phyloP scores from a whole-genome alignment of 768 basidiomycete genomes.

The Tricholoma bakamatsutake region DNA sequence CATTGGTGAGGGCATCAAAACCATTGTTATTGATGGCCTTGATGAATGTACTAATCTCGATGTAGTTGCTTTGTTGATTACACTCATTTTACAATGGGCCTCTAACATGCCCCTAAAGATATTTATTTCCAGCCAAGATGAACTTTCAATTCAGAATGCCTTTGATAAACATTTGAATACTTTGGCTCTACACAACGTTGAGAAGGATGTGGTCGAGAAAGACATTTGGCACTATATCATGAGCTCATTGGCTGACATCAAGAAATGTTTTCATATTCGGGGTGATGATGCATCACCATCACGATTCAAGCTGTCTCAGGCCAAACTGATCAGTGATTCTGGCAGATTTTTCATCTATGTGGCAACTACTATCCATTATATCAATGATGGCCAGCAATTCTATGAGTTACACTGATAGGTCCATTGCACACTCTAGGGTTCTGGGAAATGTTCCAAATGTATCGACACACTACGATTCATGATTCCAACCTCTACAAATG shows the following conservation, averaged over 20 bases:
- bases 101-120: neutral
- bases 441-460: too few species aligned
- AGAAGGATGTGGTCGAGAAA: slow-evolving; percentile 8
- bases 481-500: too few species aligned
- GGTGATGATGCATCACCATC: neutral
- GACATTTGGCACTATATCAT: slow-evolving; percentile 1
- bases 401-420: too few species aligned
- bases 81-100: slow-evolving; percentile 2
- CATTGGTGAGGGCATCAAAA: neutral
- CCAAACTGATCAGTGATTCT: slow-evolving; percentile 1
- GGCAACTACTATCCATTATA: slow-evolving; percentile 9
- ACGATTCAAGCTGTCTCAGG: neutral
- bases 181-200: slow-evolving; percentile 11
- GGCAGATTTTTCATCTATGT: slow-evolving; percentile 13
- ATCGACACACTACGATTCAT: too few species aligned
- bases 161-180: neutral
- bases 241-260: neutral
- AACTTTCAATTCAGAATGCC: slow-evolving; percentile 2
- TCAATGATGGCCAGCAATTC: neutral
- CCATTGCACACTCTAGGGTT: too few species aligned
- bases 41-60: slow-evolving; percentile 7
- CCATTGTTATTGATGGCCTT: slow-evolving; percentile 10
- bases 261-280: neutral
- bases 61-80: slow-evolving; percentile 5
- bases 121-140: neutral